Base-by-base conservation (phyloP, 2,329 filamentous ascomycete genomes). In the Macroventuria anomochaeta region DNA sequence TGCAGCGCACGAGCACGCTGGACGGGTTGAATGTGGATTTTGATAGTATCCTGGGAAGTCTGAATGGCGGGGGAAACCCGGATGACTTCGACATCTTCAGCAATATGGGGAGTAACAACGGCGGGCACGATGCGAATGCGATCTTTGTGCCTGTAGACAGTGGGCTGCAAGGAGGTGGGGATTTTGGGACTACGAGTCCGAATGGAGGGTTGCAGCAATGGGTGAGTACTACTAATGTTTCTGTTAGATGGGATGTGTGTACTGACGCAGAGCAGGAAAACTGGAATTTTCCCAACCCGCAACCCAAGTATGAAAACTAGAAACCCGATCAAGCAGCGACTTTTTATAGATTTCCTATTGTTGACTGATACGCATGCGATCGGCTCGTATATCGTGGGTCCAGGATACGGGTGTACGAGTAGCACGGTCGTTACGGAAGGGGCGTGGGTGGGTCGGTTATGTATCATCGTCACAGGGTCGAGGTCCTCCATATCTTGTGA, bases 111-210 rank as follows among this genome's bases (percentile, higher is more conserved):
- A 36, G n/a, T 12, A 13, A 15, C 17, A 37, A 41, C 10, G 33
- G 26, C 25, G 46, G 23, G 13, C 57, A 62, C 17, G 71, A 73
- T 21, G 55, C 62, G 10, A 64, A 69, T 5, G 71, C 72, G 3
- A 75, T 75, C 17, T 75, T 74, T 36, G 68, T 75, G 37, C 72
- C 72, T 5, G 70, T 70, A 2, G 71, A 75, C 50, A 58, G 53
- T 12, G 56, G 53, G 11, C 49, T 25, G 25, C 56, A 44, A 17
- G 49, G 38, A 15, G 46, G 49, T 12, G 46, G 44, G 29, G 67
- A 69, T 10, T 74, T 55, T 39, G 61, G 54, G 11, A 61, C 61
- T 31, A 62, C 61, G 37, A 68, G 66, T 58, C 62, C 69, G 49
- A 64, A 62, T 55, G 63, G 61, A 25, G 63, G 61, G 10, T 34